These are phyloP conservation scores for Fusarium camptoceras DNA, from an alignment of 2,329 filamentous ascomycete species.

Conservation along the genomic window DNA sequence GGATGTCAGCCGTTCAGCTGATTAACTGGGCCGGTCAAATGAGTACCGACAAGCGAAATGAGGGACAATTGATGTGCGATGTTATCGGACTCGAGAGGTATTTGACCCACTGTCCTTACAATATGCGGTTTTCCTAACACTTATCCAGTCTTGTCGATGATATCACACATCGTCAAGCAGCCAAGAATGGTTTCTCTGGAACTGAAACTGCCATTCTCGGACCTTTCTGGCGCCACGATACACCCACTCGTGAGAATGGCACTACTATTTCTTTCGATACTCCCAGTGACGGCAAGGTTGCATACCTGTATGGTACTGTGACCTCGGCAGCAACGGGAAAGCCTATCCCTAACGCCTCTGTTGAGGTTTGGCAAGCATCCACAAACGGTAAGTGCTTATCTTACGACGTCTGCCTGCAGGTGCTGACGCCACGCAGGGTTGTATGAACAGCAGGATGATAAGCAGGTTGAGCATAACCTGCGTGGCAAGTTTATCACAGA, in stretches of 20 bases:
- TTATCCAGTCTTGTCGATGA: slow-evolving; percentile 74
- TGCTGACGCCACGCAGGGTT: slow-evolving; percentile 48
- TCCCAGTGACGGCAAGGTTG: slow-evolving; percentile 62
- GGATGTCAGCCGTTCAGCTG: slow-evolving; percentile 74
- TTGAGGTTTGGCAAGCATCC: slow-evolving; percentile 85
- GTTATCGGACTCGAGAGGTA: slow-evolving; percentile 78
- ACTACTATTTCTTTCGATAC: slow-evolving; percentile 70
- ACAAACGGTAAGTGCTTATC: slow-evolving; percentile 67
- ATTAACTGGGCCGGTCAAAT: slow-evolving; percentile 74
- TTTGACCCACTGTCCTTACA: neutral
- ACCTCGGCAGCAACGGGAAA: slow-evolving; percentile 69
- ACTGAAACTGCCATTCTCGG: slow-evolving; percentile 85
- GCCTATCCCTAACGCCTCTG: slow-evolving; percentile 72
- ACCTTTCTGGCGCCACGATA: slow-evolving; percentile 83
- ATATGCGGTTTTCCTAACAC: neutral
- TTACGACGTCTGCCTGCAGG: accelerated
- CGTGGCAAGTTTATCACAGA: slow-evolving; percentile 79
- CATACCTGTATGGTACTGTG: slow-evolving; percentile 73
- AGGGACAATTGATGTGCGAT: slow-evolving; percentile 78
- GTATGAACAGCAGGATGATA: slow-evolving; percentile 79
- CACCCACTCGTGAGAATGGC: slow-evolving; percentile 77
- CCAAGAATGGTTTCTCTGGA: slow-evolving; percentile 58
- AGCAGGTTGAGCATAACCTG: slow-evolving; percentile 79
- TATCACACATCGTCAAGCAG: slow-evolving; percentile 74
- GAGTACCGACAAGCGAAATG: slow-evolving; percentile 76